Evolutionary conservation across 257 asterid species (phyloP), one percentile per base, ranked within the genome.

Genomic region (Ilex asprella): DNA sequence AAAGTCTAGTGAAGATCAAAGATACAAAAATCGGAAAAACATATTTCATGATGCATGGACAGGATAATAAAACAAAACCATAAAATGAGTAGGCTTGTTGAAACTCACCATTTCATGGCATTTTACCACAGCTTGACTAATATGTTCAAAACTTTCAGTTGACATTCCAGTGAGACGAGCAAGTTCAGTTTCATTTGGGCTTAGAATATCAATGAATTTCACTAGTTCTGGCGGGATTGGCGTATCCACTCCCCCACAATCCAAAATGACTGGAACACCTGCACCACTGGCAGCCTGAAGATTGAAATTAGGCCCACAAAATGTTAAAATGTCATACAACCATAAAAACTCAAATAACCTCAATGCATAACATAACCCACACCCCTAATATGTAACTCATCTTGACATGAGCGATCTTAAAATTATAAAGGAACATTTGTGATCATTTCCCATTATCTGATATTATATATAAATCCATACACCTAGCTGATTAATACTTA

Each of bases 161-260:
- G 95, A 86, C 95, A 85, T 77, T 62, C 77, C 78, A 62, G 95
- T 83, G 59, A 92, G 67, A 46, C 99, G 94, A 73, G 91, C 82
- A 73, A 92, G 96, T 76, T 92, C 97, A 41, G 84, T 68, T 69
- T 92, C 97, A 66, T 92, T 92, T 60, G 97, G 99, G 79, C 99
- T 92, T 70, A 92, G 76, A 61, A 92, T 69, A 69, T 89, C 94
- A 39, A 89, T 75, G 61, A 61, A 50, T 31, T 66, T 35, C 1
- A 84, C 83, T 30, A 92, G 91, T 52, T 86, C 97, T 7, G 56
- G 67, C 31, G 96, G 95, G 68, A 92, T 71, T 59, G 97, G 95
- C 27, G 89, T 62, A 76, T 89, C 99, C 53, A 79, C 76, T 70
- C 99, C 99, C n/a, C 99, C 97, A 31, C 95, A 97, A 85, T 92